These are phyloP conservation scores for Apiotrichum veenhuisii DNA, from an alignment of 1,284 basidiomycete species.

Conservation along the genomic window DNA sequence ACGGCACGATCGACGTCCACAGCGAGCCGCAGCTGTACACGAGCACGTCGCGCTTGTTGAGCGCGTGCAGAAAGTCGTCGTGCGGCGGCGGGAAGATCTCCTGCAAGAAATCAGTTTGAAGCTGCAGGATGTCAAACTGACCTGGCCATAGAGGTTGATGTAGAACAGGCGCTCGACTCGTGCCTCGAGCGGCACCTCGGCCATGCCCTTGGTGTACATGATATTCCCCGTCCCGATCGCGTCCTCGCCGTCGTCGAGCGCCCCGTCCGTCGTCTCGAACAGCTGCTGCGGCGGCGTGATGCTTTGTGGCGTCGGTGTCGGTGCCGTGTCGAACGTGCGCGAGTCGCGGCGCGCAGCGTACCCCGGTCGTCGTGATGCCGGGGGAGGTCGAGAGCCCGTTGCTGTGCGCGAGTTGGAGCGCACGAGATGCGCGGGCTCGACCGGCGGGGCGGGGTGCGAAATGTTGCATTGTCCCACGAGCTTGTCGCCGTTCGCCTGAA, in stretches of 20 bases:
- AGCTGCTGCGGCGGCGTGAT: constrained; percentile 5
- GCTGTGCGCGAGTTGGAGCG: constrained; percentile 1
- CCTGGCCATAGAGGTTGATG: constrained; percentile 84
- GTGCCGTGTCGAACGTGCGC: constrained; percentile 44
- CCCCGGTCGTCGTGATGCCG: neutral
- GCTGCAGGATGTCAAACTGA: constrained; percentile 15
- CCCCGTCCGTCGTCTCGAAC: constrained; percentile 4
- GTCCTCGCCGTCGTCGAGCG: constrained; percentile 55
- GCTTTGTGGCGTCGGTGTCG: constrained; percentile 24
- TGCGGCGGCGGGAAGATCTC: constrained; percentile 88
- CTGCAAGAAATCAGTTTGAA: constrained; percentile 23
- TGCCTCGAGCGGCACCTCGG: constrained; percentile 61
- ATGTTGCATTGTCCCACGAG: constrained; percentile 96
- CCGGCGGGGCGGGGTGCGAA: constrained; percentile 65
- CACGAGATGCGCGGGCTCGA: neutral
- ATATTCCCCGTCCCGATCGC: constrained; percentile 47
- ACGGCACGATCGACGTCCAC: constrained; percentile 93
- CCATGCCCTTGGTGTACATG: constrained; percentile 47
- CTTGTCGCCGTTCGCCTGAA: constrained; percentile 67
- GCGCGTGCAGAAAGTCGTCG: constrained; percentile 66
- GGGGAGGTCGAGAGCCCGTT: neutral
- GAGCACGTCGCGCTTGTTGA: constrained; percentile 65
- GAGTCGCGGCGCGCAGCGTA: constrained; percentile 36
- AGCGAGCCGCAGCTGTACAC: constrained; percentile 90
- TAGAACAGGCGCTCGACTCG: constrained; percentile 73